Base-by-base conservation (phyloP, 2,329 filamentous ascomycete species). In the Dactylellina sp. region DNA sequence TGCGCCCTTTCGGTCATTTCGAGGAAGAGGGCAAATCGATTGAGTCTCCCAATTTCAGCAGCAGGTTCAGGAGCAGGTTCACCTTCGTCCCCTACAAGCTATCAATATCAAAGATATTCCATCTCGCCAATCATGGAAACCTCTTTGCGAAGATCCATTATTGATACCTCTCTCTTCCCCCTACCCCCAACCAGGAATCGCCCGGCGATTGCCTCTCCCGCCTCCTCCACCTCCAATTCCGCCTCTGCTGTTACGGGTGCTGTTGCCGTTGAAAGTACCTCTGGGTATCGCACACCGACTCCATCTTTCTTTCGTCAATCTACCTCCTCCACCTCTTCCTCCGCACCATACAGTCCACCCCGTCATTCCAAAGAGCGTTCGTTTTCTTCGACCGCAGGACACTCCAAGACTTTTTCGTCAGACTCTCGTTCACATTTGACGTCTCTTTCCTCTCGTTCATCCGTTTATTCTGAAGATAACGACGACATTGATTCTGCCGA, bases 21-120 rank as follows among this genome's bases (percentile, higher is more conserved):
- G 63, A 75, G 71, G 63, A 75, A 75, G 71, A 75, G 70, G 70
- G 40, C 61, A 74, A 65, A 74, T 60, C 55, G 70, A 74, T 74
- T 74, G 70, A 74, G 70, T 66, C 70, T 66, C 25, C 70, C 70
- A 66, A 74, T 74, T 74, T 74, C 70, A 66, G 70, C 47, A 61
- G 37, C 61, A 65, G 53, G 57, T 42, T 57, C 59, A 57, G 57
- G 57, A 71, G 47, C 57, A 63, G 65, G 47, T 53, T 32, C 65
- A 57, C 56, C 50, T 59, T 47, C 57, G 46, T 64, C 63, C 40
- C 62, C 53, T 56, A 55, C n/a, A 4, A 59, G 46, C 53, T 70
- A 70, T 70, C 64, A 75, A 55, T 64, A 57, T 63, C 63, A 63
- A 28, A 63, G 71, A 70, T 68, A 70, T 68, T 75, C 71, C 63